These are phyloP conservation scores for Fusarium guadeloupense DNA, from an alignment of 2,329 filamentous ascomycete species.

Conservation along the genomic window DNA sequence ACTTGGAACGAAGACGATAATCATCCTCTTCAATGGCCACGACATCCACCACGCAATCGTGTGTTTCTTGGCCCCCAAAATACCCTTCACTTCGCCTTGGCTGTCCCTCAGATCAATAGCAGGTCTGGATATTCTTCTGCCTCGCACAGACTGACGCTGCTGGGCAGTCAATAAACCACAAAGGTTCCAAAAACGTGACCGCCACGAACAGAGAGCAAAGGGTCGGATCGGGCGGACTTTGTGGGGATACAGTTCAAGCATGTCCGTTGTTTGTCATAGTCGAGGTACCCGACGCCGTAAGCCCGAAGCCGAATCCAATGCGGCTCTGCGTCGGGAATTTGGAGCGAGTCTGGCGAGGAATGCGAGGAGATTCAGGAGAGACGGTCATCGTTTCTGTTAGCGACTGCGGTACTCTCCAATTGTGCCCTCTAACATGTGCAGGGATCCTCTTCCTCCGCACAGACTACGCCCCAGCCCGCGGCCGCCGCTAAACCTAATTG, in stretches of 20 bases:
- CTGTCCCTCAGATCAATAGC: constrained; percentile 20
- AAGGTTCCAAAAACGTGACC: constrained; percentile 27
- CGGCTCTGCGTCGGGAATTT: constrained; percentile 25
- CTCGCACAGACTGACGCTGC: constrained; percentile 3
- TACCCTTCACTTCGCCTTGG: constrained; percentile 7
- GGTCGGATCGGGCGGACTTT: constrained; percentile 29
- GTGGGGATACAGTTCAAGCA: constrained; percentile 20
- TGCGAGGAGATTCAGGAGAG: not conserved
- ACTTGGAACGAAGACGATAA: constrained; percentile 12
- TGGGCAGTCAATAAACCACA: constrained; percentile 15
- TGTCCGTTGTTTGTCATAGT: constrained; percentile 27
- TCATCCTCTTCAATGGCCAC: constrained; percentile 31
- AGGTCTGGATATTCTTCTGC: constrained; percentile 34
- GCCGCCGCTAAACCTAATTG: constrained; percentile 35
- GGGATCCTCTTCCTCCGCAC: constrained; percentile 38
- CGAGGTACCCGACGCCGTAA: constrained; percentile 32
- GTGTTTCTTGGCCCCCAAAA: constrained; percentile 19
- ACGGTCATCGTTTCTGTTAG: constrained; percentile 5
- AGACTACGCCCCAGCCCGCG: constrained; percentile 43
- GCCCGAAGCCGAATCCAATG: constrained; percentile 16
- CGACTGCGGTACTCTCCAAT: not conserved
- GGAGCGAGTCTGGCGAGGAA: constrained; percentile 4
- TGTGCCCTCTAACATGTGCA: constrained; percentile 19
- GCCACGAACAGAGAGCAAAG: constrained; percentile 11
- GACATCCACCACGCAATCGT: constrained; percentile 37